A percentile compares a stretch with the other conserved stretches of the same genome.
These are phyloP conservation scores for Aspergillus diversus DNA, from an alignment of 495 filamentous ascomycete genomes.

Conservation along the genomic window DNA sequence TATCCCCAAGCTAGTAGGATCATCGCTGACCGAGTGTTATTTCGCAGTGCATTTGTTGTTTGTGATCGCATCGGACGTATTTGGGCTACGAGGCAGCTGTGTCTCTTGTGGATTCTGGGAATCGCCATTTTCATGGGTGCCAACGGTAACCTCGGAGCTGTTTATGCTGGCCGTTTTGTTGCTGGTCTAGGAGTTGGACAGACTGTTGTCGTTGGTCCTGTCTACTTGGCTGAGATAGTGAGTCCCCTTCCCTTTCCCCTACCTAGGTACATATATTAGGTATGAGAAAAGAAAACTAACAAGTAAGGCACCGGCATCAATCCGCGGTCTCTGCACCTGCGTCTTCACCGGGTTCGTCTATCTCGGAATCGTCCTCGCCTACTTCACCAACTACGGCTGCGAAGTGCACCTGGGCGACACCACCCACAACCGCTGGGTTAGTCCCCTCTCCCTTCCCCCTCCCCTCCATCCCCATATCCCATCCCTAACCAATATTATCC, in stretches of 20 bases:
- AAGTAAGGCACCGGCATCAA: constrained; percentile 53
- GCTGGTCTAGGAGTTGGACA: constrained; percentile 70
- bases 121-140: constrained; percentile 70
- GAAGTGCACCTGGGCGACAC: constrained; percentile 60
- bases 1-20: not conserved
- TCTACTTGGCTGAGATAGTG: constrained; percentile 57
- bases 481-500: constrained; percentile 36
- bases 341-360: constrained; percentile 64
- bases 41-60: constrained; percentile 58
- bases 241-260: constrained; percentile 19
- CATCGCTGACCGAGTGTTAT: not conserved
- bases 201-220: constrained; percentile 65
- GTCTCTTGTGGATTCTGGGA: constrained; percentile 67
- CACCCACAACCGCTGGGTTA: constrained; percentile 61
- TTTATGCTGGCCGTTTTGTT: constrained; percentile 70
- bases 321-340: constrained; percentile 70
- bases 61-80: constrained; percentile 71
- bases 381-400: constrained; percentile 57
- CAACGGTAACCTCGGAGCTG: constrained; percentile 60
- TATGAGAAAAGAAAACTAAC: not conserved
- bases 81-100: constrained; percentile 70
- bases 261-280: not conserved
- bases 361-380: constrained; percentile 53
- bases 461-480: constrained; percentile 15
- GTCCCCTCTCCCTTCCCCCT: constrained; percentile 20